Percentiles rank a stretch among this genome's conserved stretches.
Conservation (phyloP, 495 filamentous ascomycete species). For the Neurospora cerealis region DNA sequence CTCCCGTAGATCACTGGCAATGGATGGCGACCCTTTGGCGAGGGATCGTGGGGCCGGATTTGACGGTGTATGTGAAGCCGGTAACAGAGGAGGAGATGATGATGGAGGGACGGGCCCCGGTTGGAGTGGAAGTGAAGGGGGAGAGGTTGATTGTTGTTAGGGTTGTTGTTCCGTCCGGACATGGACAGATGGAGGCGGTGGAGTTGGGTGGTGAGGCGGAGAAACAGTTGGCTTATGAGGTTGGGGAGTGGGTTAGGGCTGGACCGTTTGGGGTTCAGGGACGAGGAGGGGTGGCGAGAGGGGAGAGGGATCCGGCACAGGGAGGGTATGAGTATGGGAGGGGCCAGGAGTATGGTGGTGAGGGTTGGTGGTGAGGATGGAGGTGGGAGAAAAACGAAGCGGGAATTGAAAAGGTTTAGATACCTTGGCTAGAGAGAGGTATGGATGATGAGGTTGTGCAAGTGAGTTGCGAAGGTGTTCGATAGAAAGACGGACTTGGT, state of each 20-base stretch:
- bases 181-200: slow-evolving; percentile 8
- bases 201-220: slow-evolving; percentile 56
- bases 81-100: slow-evolving; percentile 12
- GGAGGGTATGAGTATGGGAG: not conserved
- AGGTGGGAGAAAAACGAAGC: not conserved
- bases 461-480: not conserved
- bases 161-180: slow-evolving; percentile 2
- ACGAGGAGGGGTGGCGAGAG: not conserved
- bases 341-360: not conserved
- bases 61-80: slow-evolving; percentile 61
- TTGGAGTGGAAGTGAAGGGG: slow-evolving; percentile 44
- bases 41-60: slow-evolving; percentile 73
- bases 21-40: slow-evolving; percentile 97
- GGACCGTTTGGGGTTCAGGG: slow-evolving; percentile 22
- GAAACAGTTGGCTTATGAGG: slow-evolving; percentile 69
- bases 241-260: slow-evolving; percentile 63
- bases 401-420: not conserved
- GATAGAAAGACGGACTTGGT: not conserved
- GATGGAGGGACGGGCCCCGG: not conserved
- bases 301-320: not conserved
- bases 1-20: slow-evolving; percentile 88
- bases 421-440: too few relatives aligned
- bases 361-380: not conserved
- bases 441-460: not conserved
- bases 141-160: slow-evolving; percentile 29